Conservation (phyloP, 2,329 filamentous ascomycete genomes). For the Fusarium phyllophilum region DNA sequence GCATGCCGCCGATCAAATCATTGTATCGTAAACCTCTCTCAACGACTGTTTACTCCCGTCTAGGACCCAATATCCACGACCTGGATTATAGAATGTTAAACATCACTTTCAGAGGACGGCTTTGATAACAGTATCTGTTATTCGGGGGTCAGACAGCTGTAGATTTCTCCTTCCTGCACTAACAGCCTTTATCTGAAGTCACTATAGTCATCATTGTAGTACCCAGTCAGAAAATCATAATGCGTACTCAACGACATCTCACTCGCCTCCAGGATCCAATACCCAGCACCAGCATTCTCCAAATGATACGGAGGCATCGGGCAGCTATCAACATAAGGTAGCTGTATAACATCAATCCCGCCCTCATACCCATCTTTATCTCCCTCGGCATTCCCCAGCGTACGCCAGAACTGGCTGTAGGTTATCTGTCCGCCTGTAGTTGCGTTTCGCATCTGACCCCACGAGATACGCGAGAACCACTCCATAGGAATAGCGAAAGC, state of each 20-base stretch:
- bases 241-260: not conserved
- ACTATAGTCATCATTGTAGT: not conserved
- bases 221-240: not conserved
- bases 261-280: slow-evolving; percentile 8
- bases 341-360: not conserved
- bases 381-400: not conserved
- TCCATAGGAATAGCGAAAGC: not conserved
- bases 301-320: slow-evolving; percentile 1
- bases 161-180: too few species aligned
- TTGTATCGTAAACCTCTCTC: not conserved
- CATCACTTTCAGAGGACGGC: too few species aligned
- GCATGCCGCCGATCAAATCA: not conserved
- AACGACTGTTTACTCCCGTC: not conserved
- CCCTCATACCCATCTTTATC: not conserved
- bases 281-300: not conserved
- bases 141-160: accelerated
- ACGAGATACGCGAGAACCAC: not conserved
- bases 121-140: not conserved
- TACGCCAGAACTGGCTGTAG: slow-evolving; percentile 5
- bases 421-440: not conserved
- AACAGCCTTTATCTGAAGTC: too few species aligned
- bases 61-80: not conserved
- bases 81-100: not conserved
- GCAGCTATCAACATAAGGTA: slow-evolving; percentile 6
- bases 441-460: not conserved